These are phyloP conservation scores for Yamadazyma aaseri DNA, from an alignment of 1,139 yeast species.

Conservation along the genomic window DNA sequence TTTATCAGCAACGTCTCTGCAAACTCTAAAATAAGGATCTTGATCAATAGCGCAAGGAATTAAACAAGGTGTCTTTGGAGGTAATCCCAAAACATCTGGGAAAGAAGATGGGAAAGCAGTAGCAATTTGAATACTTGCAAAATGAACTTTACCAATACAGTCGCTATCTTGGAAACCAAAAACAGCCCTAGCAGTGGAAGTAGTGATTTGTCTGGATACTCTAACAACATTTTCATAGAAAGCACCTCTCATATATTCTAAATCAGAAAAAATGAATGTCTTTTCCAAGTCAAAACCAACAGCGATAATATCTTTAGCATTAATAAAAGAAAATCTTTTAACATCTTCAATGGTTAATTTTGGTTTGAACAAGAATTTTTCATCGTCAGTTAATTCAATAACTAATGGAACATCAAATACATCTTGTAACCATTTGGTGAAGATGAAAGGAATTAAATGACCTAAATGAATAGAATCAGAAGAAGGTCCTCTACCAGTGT, in stretches of 20 bases:
- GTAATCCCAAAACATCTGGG: slow-evolving; percentile 87
- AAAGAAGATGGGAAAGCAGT: slow-evolving; percentile 94
- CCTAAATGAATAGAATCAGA: slow-evolving; percentile 96
- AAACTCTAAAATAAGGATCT: slow-evolving; percentile 97
- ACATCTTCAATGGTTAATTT: slow-evolving; percentile 88
- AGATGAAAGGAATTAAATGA: slow-evolving; percentile 92
- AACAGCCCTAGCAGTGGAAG: slow-evolving; percentile 95
- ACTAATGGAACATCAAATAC: slow-evolving; percentile 97
- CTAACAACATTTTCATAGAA: slow-evolving; percentile 93
- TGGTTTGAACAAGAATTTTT: slow-evolving; percentile 91
- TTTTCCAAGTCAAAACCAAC: slow-evolving; percentile 94
- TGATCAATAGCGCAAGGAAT: slow-evolving; percentile 99
- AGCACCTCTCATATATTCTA: slow-evolving; percentile 89
- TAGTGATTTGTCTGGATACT: slow-evolving; percentile 93
- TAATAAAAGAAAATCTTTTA: slow-evolving; percentile 70
- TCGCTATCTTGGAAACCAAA: slow-evolving; percentile 96
- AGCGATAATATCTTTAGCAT: slow-evolving; percentile 91
- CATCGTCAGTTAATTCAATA: slow-evolving; percentile 95
- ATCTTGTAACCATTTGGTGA: slow-evolving; percentile 97
- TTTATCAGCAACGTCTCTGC: slow-evolving; percentile 96
- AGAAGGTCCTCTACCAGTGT: slow-evolving; percentile 98
- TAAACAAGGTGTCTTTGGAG: slow-evolving; percentile 86
- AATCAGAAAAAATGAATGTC: slow-evolving; percentile 91
- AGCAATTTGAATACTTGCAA: slow-evolving; percentile 94
- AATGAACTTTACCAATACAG: slow-evolving; percentile 91